These are phyloP conservation scores for Saccharomycopsis guyanensis DNA, from an alignment of 805 yeast species.

Conservation along the genomic window DNA sequence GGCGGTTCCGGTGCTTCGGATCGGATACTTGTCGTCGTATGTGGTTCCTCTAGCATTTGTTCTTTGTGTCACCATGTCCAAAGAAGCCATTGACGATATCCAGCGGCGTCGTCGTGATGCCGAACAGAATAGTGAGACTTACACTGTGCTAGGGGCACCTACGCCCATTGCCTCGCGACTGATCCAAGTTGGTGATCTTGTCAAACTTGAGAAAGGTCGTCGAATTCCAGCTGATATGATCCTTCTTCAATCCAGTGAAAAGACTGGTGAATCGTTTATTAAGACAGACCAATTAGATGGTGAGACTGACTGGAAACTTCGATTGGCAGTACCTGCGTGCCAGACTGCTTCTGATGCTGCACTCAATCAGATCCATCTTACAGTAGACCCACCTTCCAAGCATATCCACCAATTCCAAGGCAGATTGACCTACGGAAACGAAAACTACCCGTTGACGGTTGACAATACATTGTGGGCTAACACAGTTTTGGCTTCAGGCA, in stretches of 20 bases:
- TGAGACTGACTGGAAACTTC: slow-evolving; percentile 96
- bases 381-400: slow-evolving; percentile 76
- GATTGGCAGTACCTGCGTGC: slow-evolving; percentile 69
- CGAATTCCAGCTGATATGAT: slow-evolving; percentile 94
- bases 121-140: slow-evolving; percentile 80
- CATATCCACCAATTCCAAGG: slow-evolving; percentile 80
- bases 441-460: slow-evolving; percentile 59
- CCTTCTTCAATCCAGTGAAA: slow-evolving; percentile 73
- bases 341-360: slow-evolving; percentile 51
- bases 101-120: slow-evolving; percentile 83
- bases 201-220: slow-evolving; percentile 67
- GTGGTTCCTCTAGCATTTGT: slow-evolving; percentile 94
- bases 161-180: slow-evolving; percentile 40
- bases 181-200: slow-evolving; percentile 80
- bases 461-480: slow-evolving; percentile 98
- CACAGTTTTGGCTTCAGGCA: slow-evolving; percentile 92
- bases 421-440: slow-evolving; percentile 50
- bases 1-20: slow-evolving; percentile 78
- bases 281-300: slow-evolving; percentile 98
- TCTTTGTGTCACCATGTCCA: slow-evolving; percentile 83
- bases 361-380: slow-evolving; percentile 47
- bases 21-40: slow-evolving; percentile 89
- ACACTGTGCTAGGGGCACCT: slow-evolving; percentile 53
- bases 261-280: slow-evolving; percentile 81
- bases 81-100: slow-evolving; percentile 92